These are phyloP conservation scores for Ogataea salicorniae DNA, from an alignment of 805 yeast genomes.

Conservation along the genomic window DNA sequence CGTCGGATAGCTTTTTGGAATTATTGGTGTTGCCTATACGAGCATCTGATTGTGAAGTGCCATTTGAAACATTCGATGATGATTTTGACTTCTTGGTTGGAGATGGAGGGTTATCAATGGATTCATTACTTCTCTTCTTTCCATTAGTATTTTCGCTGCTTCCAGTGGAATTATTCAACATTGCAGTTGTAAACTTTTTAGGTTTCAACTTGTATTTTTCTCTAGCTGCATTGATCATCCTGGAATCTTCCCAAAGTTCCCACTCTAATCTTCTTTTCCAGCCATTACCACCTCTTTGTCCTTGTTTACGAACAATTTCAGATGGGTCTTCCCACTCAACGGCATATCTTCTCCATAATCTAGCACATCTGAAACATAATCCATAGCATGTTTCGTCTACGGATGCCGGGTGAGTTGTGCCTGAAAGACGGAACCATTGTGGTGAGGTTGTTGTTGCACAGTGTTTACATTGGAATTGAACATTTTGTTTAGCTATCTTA, in stretches of 20 bases:
- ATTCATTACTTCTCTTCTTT: not conserved
- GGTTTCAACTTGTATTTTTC: conserved; percentile 27
- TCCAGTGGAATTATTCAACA: not conserved
- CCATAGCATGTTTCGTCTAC: conserved; percentile 43
- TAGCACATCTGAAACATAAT: conserved; percentile 81
- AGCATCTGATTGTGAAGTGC: not conserved
- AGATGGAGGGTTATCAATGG: not conserved
- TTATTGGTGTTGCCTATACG: too few relatives aligned
- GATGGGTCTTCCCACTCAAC: conserved; percentile 78
- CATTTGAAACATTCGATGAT: not conserved
- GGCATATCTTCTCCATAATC: conserved; percentile 87
- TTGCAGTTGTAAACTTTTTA: conserved; percentile 7
- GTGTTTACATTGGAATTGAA: conserved; percentile 59
- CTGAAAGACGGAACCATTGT: conserved; percentile 72
- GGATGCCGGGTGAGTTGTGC: conserved; percentile 39
- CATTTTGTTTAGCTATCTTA: conserved; percentile 37
- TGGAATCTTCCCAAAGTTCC: conserved; percentile 62
- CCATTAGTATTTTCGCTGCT: not conserved
- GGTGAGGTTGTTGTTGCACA: conserved; percentile 54
- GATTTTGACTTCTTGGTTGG: not conserved
- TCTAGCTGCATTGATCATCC: conserved; percentile 46
- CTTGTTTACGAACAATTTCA: conserved; percentile 51
- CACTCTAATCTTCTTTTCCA: conserved; percentile 62
- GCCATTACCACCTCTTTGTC: conserved; percentile 40
- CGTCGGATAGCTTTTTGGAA: too few relatives aligned